Evolutionary conservation across 2,329 filamentous ascomycete species (phyloP), one percentile per base, ranked within the genome.

Genomic region (Neopestalotiopsis sp.): DNA sequence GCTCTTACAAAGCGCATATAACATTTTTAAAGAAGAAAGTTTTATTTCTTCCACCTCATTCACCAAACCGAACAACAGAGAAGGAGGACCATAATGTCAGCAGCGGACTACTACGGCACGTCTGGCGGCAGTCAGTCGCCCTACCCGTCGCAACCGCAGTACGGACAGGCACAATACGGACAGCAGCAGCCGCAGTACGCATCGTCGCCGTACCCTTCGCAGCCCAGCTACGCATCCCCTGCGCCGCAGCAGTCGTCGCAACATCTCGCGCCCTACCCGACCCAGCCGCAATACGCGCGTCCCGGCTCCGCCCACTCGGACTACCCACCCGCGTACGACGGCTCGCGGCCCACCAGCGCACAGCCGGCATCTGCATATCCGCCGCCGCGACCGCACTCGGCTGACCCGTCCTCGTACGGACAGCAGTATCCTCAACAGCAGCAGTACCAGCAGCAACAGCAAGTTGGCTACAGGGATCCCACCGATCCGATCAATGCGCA

Each of bases 241-340:
- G 68, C 70, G 17, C 61, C 68, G 10, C 71, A 74, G 34, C 71
- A 74, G 34, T 72, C 73, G 9, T 71, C 72, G 9, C 69, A 67
- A 58, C 71, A 76, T 60, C 71, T 75, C 1, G 60, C 71, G 14
- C 75, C 75, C 4, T 74, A 77, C 68, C 69, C 72, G 1, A 69
- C 69, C 58, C 76, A 77, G 58, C 69, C 69, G 1, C 73, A 74
- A 40, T 75, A 75, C 68, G 69, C 71, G 12, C 76, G 76, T 10
- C 75, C 76, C 13, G 71, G 76, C 4, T 77, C 76, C 38, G 73
- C 75, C 0, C 74, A 77, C 68, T 78, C 76, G 12, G 74, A 76
- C 57, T 73, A 71, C n/a, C 66, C 73, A 7, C 60, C 68, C 24
- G 20, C 13, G n/a, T 64, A 70, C 34, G 68, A 67, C 10, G 24